Base-by-base conservation (phyloP, 306 rosid species). In the Luffa aegyptiaca region DNA sequence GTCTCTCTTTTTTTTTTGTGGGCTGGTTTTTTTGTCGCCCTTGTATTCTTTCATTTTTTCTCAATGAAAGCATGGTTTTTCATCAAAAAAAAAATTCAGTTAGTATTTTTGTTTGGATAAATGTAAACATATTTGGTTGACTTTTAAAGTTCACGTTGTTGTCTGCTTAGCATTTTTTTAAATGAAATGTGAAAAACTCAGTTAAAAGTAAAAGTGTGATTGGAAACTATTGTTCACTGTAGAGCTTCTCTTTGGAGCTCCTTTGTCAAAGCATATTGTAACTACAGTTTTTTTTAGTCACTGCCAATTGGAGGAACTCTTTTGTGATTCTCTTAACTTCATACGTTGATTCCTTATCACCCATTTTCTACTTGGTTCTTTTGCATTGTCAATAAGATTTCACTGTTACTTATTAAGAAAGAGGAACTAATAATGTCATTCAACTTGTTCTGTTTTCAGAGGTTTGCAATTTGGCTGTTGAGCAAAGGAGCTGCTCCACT, bases 391-490 rank as follows among this genome's bases (percentile, higher is more conserved):
- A 37, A 39, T 45, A 42, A 44, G 6, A 20, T 42, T 61, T 62
- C 57, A 20, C 33, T 65, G n/a, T 17, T 31, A 48, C 16, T 18
- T 33, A 44, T 57, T 51, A 33, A 7, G 11, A 59, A 59, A n/a
- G 14, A 53, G 70, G 57, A 62, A 46, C 11, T 4, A 21, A 51
- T 21, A 4, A 31, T 35, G 78, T 74, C 39, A 52, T 49, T 51
- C 78, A 51, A 35, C 78, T 51, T 68, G 71, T 68, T 51, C 44
- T 10, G 49, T 52, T 81, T 84, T 82, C 93, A 96, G 98, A 86
- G 90, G 84, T 49, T 93, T 82, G 87, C 97, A 61, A 63, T 83
- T 72, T 89, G 93, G 91, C 55, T 91, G 83, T 82, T 81, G 87
- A 80, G 84, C 76, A 89, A 74, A 79, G 93, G 94, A 63, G 62